phyloP scores from a whole-genome alignment of 2,329 filamentous ascomycete species.

The Teratosphaeria zuluensis region DNA sequence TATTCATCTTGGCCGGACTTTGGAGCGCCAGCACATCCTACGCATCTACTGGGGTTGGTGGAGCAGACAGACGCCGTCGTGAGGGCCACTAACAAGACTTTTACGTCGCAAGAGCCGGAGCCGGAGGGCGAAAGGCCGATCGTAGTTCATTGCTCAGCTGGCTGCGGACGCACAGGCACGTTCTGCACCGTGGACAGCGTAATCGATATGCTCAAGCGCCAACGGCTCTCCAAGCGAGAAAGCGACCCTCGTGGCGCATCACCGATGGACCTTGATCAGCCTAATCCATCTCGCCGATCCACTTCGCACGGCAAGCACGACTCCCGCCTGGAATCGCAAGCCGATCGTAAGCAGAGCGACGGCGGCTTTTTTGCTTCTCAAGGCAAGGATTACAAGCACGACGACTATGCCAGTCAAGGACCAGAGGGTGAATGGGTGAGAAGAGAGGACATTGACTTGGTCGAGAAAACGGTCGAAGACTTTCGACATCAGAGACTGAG shows the following conservation, averaged over 20 bases:
- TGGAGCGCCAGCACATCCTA: constrained; percentile 79
- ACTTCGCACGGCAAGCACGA: background rate
- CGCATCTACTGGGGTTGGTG: constrained; percentile 78
- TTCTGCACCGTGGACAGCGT: constrained; percentile 96
- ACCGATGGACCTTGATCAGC: constrained; percentile 37
- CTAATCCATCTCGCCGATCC: background rate
- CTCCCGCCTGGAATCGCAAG: background rate
- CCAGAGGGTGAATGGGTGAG: constrained; percentile 53
- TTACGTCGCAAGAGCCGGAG: constrained; percentile 45
- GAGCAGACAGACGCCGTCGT: constrained; percentile 73
- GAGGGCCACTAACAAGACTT: constrained; percentile 36
- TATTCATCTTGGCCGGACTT: constrained; percentile 98
- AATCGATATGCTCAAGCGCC: constrained; percentile 92
- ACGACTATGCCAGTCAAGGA: constrained; percentile 16
- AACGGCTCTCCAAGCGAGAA: constrained; percentile 36
- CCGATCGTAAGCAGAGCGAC: background rate
- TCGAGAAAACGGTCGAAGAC: constrained; percentile 81
- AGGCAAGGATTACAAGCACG: constrained; percentile 2
- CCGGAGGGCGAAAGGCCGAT: constrained; percentile 53
- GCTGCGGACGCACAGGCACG: constrained; percentile 88
- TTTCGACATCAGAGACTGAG: constrained; percentile 81
- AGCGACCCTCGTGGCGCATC: constrained; percentile 8
- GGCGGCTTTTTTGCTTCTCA: constrained; percentile 20
- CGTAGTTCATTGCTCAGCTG: constrained; percentile 89
- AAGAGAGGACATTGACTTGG: constrained; percentile 63